Percentiles rank a stretch among this genome's conserved stretches.
Evolutionary conservation across 495 filamentous ascomycete genomes (phyloP).

Genomic region (Lindgomyces ingoldianus): DNA sequence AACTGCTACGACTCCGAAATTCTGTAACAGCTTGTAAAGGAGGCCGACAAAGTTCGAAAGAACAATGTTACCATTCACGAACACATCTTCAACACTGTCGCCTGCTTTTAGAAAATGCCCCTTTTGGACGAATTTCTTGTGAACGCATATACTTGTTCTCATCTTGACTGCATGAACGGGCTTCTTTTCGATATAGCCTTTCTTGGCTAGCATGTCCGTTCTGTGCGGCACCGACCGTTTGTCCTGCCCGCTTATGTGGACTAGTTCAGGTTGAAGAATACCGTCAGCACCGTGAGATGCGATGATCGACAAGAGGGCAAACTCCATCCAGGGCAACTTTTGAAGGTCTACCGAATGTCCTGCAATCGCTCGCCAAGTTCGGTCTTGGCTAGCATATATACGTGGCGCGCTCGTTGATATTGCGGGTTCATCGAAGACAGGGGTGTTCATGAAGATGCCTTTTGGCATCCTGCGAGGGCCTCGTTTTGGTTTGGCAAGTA

Average conservation of each 20-base stretch:
- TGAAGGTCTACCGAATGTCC: conserved; percentile 76
- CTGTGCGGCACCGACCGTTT: conserved; percentile 83
- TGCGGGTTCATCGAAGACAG: conserved; percentile 13
- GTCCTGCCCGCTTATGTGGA: conserved; percentile 75
- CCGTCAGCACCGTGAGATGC: conserved; percentile 69
- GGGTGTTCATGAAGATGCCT: not conserved
- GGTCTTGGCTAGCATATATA: conserved; percentile 61
- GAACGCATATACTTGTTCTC: conserved; percentile 68
- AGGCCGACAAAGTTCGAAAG: conserved; percentile 24
- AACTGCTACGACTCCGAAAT: conserved; percentile 20
- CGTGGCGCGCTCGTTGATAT: conserved; percentile 40
- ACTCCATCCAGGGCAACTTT: conserved; percentile 66
- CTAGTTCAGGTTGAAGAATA: conserved; percentile 78
- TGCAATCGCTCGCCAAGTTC: conserved; percentile 76
- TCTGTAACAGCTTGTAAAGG: conserved; percentile 29
- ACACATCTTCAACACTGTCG: conserved; percentile 19
- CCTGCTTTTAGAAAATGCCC: conserved; percentile 50
- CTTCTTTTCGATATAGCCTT: conserved; percentile 85
- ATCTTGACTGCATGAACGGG: conserved; percentile 62
- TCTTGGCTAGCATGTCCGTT: conserved; percentile 70
- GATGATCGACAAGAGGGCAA: conserved; percentile 75
- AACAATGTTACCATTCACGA: conserved; percentile 15
- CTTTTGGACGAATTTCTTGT: conserved; percentile 59
- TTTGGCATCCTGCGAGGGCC: conserved; percentile 8
- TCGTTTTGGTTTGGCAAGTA: not conserved